Percentiles rank a stretch among this genome's conserved stretches.
Conservation (phyloP, 345 rosid genomes). For the Citrus australasica region DNA sequence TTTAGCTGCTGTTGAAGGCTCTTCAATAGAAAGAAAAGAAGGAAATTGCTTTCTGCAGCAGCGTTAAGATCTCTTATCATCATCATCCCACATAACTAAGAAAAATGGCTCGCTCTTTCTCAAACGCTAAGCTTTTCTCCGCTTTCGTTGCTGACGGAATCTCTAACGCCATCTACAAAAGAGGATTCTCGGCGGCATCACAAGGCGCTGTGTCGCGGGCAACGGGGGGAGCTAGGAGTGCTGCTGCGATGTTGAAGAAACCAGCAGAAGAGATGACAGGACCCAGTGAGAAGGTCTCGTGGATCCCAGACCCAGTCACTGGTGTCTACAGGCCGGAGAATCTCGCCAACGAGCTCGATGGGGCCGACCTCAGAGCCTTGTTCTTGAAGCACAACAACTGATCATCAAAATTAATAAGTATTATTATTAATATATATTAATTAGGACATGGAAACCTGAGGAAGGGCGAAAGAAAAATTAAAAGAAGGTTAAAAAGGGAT, state of each 20-base stretch:
- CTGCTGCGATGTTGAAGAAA: conserved; percentile 33
- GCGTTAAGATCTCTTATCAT: conserved; percentile 6
- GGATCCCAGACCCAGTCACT: conserved; percentile 88
- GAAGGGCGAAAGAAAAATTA: background rate
- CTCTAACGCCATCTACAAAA: conserved; percentile 32
- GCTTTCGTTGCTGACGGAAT: conserved; percentile 27
- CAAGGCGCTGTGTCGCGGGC: conserved; percentile 25
- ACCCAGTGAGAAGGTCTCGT: conserved; percentile 46
- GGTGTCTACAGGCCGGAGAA: conserved; percentile 82
- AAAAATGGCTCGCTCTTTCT: conserved; percentile 49
- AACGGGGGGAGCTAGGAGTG: conserved; percentile 16
- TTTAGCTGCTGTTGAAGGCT: conserved; percentile 15
- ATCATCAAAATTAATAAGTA: too few relatives aligned
- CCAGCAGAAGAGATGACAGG: conserved; percentile 41
- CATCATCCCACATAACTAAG: background rate
- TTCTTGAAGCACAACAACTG: conserved; percentile 46
- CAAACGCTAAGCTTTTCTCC: conserved; percentile 43
- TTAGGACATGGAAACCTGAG: too few relatives aligned
- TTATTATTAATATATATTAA: too few relatives aligned
- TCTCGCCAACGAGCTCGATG: conserved; percentile 56
- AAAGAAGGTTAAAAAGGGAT: background rate
- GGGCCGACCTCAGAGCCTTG: conserved; percentile 58
- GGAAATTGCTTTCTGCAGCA: conserved; percentile 10
- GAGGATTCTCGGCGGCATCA: conserved; percentile 38
- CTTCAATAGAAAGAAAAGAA: background rate